These are phyloP conservation scores for Exobasidium cylindrosporum DNA, from an alignment of 1,284 basidiomycete species.

Conservation along the genomic window DNA sequence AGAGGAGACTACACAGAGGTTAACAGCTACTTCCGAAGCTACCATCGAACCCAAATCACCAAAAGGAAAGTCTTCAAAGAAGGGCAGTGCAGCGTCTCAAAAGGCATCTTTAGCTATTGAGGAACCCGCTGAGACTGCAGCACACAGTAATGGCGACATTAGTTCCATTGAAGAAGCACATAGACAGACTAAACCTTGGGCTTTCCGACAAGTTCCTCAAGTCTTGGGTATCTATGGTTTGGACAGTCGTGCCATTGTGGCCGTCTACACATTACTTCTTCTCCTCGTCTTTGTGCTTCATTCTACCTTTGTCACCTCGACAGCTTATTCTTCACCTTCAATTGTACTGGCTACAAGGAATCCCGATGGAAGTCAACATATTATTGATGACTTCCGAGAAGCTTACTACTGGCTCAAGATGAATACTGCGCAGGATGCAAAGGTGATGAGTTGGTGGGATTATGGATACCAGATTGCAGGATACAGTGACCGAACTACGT, in stretches of 20 bases:
- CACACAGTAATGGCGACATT: background rate
- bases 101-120: conserved; percentile 54
- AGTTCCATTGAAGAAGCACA: conserved; percentile 1
- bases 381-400: conserved; percentile 99
- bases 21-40: conserved; percentile 36
- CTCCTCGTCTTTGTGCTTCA: conserved; percentile 76
- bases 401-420: conserved; percentile 99
- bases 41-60: conserved; percentile 33
- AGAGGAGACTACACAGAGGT: conserved; percentile 28
- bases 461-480: conserved; percentile 99
- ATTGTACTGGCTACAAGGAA: conserved; percentile 83
- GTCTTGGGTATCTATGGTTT: conserved; percentile 75
- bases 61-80: conserved; percentile 13
- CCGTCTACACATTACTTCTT: conserved; percentile 74
- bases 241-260: conserved; percentile 75
- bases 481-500: conserved; percentile 93
- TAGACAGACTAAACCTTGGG: conserved; percentile 20
- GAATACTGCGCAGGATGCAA: conserved; percentile 86
- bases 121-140: conserved; percentile 52
- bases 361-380: conserved; percentile 82
- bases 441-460: conserved; percentile 99
- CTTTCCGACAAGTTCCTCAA: conserved; percentile 53
- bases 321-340: conserved; percentile 94
- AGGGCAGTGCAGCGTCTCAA: conserved; percentile 34
- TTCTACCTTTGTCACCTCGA: conserved; percentile 94